These are phyloP conservation scores for Canavalia ensiformis DNA, from an alignment of 306 rosid genomes.

Conservation along the genomic window DNA sequence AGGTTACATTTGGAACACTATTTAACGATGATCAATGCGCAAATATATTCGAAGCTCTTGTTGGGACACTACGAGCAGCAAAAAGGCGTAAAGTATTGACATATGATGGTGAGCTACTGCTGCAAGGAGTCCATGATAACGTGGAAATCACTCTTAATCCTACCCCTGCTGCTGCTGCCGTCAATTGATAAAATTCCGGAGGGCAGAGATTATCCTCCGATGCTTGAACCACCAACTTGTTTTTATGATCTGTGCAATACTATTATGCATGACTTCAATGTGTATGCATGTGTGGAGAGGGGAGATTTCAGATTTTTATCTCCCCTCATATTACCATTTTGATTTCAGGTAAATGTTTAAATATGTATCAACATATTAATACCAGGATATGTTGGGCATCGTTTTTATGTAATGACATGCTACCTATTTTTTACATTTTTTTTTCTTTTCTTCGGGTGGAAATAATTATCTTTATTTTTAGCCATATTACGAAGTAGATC, in stretches of 20 bases:
- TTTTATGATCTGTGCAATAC: slow-evolving; percentile 30
- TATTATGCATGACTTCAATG: slow-evolving; percentile 4
- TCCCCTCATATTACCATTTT: slow-evolving; percentile 13
- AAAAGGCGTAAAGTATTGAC: slow-evolving; percentile 74
- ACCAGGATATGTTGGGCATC: slow-evolving; percentile 1
- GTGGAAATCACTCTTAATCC: slow-evolving; percentile 88
- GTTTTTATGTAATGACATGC: slow-evolving; percentile 20
- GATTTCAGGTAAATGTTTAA: slow-evolving; percentile 27
- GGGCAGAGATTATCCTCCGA: background rate
- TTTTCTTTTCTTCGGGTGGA: background rate
- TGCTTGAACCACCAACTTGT: slow-evolving; percentile 14
- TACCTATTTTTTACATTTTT: background rate
- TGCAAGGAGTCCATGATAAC: slow-evolving; percentile 96
- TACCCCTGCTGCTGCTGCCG: slow-evolving; percentile 45
- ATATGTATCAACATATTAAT: slow-evolving; percentile 18
- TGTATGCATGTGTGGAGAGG: background rate
- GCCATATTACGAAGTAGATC: background rate
- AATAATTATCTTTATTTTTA: background rate
- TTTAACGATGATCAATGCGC: slow-evolving; percentile 89
- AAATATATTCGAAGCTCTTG: slow-evolving; percentile 92
- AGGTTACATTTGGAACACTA: slow-evolving; percentile 91
- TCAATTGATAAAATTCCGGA: slow-evolving; percentile 26
- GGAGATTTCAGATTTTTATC: slow-evolving; percentile 4
- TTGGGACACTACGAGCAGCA: slow-evolving; percentile 93
- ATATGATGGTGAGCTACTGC: slow-evolving; percentile 89